These are phyloP conservation scores for Aspergillus sp. DNA, from an alignment of 2,329 filamentous ascomycete genomes.

Conservation along the genomic window DNA sequence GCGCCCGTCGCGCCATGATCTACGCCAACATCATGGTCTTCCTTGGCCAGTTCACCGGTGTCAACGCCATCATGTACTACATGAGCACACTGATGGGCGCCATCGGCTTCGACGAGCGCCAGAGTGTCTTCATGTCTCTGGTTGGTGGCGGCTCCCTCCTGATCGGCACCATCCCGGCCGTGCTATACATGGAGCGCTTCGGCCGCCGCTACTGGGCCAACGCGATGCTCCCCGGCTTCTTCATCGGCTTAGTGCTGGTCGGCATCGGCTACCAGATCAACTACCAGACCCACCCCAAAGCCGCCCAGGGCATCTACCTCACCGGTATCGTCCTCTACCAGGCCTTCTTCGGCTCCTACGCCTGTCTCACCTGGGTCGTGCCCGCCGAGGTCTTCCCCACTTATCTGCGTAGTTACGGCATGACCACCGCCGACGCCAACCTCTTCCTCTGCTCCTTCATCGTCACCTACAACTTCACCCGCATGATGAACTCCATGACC, in stretches of 20 bases:
- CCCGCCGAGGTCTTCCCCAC: constrained; percentile 72
- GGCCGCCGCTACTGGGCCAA: constrained; percentile 75
- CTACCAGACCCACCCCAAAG: constrained; percentile 47
- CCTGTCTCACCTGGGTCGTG: constrained; percentile 65
- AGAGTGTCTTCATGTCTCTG: constrained; percentile 72
- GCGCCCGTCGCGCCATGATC: constrained; percentile 65
- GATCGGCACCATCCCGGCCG: constrained; percentile 67
- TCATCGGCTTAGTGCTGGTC: constrained; percentile 67
- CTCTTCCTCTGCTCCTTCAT: constrained; percentile 72
- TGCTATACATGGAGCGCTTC: constrained; percentile 71
- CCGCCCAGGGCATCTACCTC: constrained; percentile 63
- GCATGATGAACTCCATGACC: constrained; percentile 69
- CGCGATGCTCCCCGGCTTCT: constrained; percentile 70
- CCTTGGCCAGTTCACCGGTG: constrained; percentile 69
- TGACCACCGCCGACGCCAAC: constrained; percentile 68
- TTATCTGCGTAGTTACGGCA: constrained; percentile 71
- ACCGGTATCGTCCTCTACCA: constrained; percentile 63
- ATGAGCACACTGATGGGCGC: constrained; percentile 68
- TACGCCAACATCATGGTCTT: constrained; percentile 72
- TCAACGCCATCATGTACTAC: constrained; percentile 72
- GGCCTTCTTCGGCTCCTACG: constrained; percentile 67
- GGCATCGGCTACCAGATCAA: constrained; percentile 64
- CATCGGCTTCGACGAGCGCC: constrained; percentile 64
- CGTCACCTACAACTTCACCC: constrained; percentile 73
- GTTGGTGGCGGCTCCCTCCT: constrained; percentile 69